These are phyloP conservation scores for Alternaria rosae DNA, from an alignment of 2,329 filamentous ascomycete genomes.

Conservation along the genomic window DNA sequence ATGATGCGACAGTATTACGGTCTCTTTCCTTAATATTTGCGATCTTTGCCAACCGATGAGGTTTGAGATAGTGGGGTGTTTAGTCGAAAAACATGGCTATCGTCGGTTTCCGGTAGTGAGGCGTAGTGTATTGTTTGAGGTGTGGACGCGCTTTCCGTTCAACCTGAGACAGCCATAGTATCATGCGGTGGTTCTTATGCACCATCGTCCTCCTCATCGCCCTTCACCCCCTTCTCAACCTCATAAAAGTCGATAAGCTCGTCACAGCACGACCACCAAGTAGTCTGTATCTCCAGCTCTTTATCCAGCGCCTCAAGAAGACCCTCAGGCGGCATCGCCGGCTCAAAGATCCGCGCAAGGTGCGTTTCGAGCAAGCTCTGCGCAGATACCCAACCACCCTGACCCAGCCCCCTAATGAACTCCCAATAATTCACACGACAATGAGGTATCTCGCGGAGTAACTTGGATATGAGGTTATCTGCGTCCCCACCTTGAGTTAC, in stretches of 20 bases:
- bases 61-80: neutral
- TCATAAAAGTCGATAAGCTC: neutral
- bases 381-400: neutral
- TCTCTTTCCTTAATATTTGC: neutral
- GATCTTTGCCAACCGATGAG: neutral
- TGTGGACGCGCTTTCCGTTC: neutral
- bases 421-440: neutral
- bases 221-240: neutral
- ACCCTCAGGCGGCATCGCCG: neutral
- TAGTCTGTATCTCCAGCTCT: neutral
- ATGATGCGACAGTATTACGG: neutral
- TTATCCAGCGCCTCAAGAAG: neutral
- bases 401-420: neutral
- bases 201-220: neutral
- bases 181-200: neutral
- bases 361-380: neutral
- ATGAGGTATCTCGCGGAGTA: neutral
- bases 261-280: neutral
- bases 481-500: neutral
- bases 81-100: rapidly evolving
- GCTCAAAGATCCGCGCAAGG: neutral
- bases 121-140: neutral
- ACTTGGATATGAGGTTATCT: neutral
- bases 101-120: neutral
- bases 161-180: neutral